Percentiles rank a stretch among this genome's conserved stretches.
Conservation (phyloP, 2,329 filamentous ascomycete species). For the Aschersonia sp. region DNA sequence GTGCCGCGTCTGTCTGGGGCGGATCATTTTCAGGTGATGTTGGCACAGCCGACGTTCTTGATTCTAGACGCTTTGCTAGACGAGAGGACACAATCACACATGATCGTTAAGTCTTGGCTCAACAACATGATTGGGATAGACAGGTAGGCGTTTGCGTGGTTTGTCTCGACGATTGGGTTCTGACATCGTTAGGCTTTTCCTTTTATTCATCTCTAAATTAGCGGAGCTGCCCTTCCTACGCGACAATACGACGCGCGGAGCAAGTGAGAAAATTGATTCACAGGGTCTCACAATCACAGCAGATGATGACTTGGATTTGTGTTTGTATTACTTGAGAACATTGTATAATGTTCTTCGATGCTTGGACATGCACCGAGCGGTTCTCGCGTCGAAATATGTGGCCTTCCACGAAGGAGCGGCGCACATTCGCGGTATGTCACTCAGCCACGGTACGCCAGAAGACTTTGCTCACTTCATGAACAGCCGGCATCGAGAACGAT, state of each 20-base stretch:
- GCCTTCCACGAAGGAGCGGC: slow-evolving; percentile 12
- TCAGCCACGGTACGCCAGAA: background rate
- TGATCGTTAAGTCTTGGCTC: slow-evolving; percentile 70
- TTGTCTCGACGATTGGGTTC: background rate
- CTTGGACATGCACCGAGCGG: slow-evolving; percentile 54
- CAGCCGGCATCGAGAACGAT: slow-evolving; percentile 35
- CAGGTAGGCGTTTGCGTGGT: slow-evolving; percentile 28
- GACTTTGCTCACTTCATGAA: background rate
- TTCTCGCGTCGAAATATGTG: slow-evolving; percentile 46
- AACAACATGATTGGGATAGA: slow-evolving; percentile 50
- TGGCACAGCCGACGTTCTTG: slow-evolving; percentile 69
- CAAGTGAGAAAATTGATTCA: slow-evolving; percentile 7
- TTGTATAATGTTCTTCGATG: slow-evolving; percentile 59
- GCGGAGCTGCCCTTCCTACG: slow-evolving; percentile 37
- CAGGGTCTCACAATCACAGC: slow-evolving; percentile 20
- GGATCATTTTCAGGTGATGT: slow-evolving; percentile 55
- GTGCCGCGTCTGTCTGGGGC: slow-evolving; percentile 33
- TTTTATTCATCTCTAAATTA: slow-evolving; percentile 45
- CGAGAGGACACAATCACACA: slow-evolving; percentile 58
- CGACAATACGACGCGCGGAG: slow-evolving; percentile 1
- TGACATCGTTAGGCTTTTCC: slow-evolving; percentile 35
- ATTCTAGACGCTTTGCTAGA: slow-evolving; percentile 67
- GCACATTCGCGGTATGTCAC: slow-evolving; percentile 36
- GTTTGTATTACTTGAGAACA: slow-evolving; percentile 63
- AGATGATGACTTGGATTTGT: slow-evolving; percentile 60